These are phyloP conservation scores for Paramecium octaurelia DNA, from an alignment of 73 alveolate genomes.

Conservation along the genomic window DNA sequence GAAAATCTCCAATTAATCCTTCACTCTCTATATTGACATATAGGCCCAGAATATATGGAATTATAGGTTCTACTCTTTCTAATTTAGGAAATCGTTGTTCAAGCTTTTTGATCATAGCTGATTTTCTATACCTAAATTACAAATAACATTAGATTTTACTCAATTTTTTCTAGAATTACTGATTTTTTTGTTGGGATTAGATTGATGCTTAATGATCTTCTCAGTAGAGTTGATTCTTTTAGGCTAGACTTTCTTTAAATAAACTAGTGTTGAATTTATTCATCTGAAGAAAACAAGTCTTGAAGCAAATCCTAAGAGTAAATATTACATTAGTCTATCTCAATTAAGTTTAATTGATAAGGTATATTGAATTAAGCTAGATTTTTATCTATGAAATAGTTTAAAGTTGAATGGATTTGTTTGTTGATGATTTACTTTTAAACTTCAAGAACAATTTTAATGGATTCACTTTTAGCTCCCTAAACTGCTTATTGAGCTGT, in stretches of 20 bases:
- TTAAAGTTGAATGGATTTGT: not conserved
- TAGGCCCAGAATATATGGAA: not conserved
- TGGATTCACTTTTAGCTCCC: not conserved
- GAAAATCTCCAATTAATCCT: not conserved
- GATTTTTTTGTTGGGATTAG: not conserved
- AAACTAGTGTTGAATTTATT: not conserved
- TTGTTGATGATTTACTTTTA: not conserved
- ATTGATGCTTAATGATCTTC: not conserved
- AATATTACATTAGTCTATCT: not conserved
- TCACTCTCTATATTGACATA: not conserved
- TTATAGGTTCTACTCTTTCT: not conserved
- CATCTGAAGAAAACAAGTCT: not conserved
- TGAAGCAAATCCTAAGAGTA: not conserved
- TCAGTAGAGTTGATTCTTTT: not conserved
- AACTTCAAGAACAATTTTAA: not conserved
- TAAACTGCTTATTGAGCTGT: not conserved
- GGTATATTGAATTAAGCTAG: not conserved
- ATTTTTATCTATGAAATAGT: not conserved
- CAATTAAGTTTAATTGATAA: not conserved
- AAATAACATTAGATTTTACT: not conserved
- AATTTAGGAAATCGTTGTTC: not conserved
- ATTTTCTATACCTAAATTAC: not conserved
- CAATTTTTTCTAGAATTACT: not conserved
- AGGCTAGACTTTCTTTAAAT: not conserved
- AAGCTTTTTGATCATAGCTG: not conserved